Evolutionary conservation across 2,329 filamentous ascomycete species (phyloP), one percentile per base, ranked within the genome.

Genomic region (Colletotrichum tabaci): DNA sequence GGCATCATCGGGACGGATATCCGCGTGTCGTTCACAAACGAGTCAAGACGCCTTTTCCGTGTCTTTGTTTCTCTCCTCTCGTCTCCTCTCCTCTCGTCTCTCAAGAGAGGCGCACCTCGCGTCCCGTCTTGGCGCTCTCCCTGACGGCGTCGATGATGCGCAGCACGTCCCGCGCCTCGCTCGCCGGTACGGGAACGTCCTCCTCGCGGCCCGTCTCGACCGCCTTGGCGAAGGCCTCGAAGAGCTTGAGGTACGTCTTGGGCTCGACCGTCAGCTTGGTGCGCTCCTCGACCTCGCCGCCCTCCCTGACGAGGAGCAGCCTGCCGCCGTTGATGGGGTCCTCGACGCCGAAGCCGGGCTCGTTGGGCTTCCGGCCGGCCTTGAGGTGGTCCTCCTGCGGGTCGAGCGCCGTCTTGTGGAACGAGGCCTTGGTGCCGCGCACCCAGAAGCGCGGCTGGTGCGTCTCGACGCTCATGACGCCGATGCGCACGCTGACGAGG

Each of bases 391-490:
- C 89, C 82, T 96, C 94, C 81, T 96, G 93, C 1, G 90, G 84
- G 79, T 96, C 94, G 2, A 96, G 85, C 65, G 87, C 85, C 49
- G 84, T 82, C 86, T 95, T 96, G 84, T 89, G 92, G 82, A 92
- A 96, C 77, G 89, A 93, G 0, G 92, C 94, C 81, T 91, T 90
- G 21, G 89, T 89, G 26, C 94, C 94, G 35, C 93, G 86, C 12
- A 95, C 86, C 93, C 93, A 95, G 85, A 91, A 96, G 49, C 93
- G 85, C 71, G 92, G 84, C 83, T 96, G 93, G 73, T 88, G 84
- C 30, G 84, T 84, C 81, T 95, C 93, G 3, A 89, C 88, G 78
- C 90, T 93, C 61, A 94, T 84, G 26, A 93, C 88, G 52, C 87
- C 89, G 68, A 91, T 92, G 79, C 93, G 93, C 58, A 90, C 90